phyloP scores from a whole-genome alignment of 805 yeast species.

The Sugiyamaella marilandica region DNA sequence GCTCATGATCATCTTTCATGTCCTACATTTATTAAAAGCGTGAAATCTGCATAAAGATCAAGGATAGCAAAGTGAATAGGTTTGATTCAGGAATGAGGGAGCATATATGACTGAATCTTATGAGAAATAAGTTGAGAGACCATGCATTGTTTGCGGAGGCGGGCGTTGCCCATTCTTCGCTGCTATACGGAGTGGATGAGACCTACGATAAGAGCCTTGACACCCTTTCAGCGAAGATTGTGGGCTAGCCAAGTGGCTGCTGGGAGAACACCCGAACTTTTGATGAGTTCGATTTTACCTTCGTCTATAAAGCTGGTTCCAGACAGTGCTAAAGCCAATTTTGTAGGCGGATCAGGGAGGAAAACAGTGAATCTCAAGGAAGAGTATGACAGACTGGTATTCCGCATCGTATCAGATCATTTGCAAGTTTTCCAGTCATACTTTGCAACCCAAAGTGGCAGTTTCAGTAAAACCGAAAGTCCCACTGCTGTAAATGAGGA shows the following conservation, averaged over 20 bases:
- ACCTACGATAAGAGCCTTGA: not conserved
- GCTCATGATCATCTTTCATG: not conserved
- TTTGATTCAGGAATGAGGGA: too few species aligned
- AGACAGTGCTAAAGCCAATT: not conserved
- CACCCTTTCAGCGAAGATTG: too few species aligned
- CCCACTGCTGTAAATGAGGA: not conserved
- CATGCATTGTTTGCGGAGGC: not conserved
- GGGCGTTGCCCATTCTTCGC: not conserved
- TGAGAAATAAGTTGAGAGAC: not conserved
- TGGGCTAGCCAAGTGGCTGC: too few species aligned
- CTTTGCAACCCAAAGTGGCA: not conserved
- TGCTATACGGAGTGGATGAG: not conserved
- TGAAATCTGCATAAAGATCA: not conserved
- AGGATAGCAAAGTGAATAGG: too few species aligned
- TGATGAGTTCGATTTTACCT: not conserved
- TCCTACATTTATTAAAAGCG: too few species aligned
- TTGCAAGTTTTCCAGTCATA: not conserved
- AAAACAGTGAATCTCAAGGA: slow-evolving; percentile 8
- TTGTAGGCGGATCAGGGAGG: not conserved
- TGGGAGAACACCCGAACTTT: too few species aligned
- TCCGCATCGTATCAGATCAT: slow-evolving; percentile 11
- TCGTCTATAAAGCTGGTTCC: not conserved
- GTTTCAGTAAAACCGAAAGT: not conserved
- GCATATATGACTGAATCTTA: too few species aligned
- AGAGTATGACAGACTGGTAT: slow-evolving; percentile 19